Percentiles rank a stretch among this genome's conserved stretches.
Conservation (phyloP, 805 yeast genomes). For the Saturnispora gosingensis region DNA sequence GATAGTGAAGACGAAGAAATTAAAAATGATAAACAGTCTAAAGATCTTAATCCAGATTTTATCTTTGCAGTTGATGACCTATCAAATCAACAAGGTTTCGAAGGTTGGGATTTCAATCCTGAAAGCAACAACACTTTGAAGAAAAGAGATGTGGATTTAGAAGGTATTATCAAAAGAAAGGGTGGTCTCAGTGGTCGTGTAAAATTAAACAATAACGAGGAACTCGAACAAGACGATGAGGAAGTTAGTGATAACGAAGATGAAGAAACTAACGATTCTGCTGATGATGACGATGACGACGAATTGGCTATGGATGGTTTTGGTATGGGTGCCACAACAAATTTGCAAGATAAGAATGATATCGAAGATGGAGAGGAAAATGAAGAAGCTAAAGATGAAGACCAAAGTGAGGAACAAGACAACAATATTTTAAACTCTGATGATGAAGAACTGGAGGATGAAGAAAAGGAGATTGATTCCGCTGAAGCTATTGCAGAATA, state of each 20-base stretch:
- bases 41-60: conserved; percentile 66
- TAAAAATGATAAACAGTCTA: conserved; percentile 30
- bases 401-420: conserved; percentile 27
- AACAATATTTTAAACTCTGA: conserved; percentile 24
- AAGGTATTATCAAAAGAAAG: conserved; percentile 75
- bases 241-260: conserved; percentile 29
- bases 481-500: conserved; percentile 78
- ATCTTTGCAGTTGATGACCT: conserved; percentile 47
- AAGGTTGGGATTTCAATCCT: conserved; percentile 80
- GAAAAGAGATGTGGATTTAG: conserved; percentile 70
- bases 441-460: conserved; percentile 22
- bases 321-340: conserved; percentile 29
- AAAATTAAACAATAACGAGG: conserved; percentile 26
- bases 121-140: conserved; percentile 22
- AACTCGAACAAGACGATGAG: conserved; percentile 29
- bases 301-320: conserved; percentile 35
- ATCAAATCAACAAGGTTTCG: conserved; percentile 32
- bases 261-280: conserved; percentile 28
- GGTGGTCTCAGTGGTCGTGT: conserved; percentile 45
- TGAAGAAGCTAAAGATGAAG: conserved; percentile 18
- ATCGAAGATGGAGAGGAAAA: conserved; percentile 23
- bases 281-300: conserved; percentile 24
- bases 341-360: conserved; percentile 16
- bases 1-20: conserved; percentile 28
- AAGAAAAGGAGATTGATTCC: conserved; percentile 46